Evolutionary conservation across 2,329 filamentous ascomycete species (phyloP).

Genomic region (Hortaea werneckii): DNA sequence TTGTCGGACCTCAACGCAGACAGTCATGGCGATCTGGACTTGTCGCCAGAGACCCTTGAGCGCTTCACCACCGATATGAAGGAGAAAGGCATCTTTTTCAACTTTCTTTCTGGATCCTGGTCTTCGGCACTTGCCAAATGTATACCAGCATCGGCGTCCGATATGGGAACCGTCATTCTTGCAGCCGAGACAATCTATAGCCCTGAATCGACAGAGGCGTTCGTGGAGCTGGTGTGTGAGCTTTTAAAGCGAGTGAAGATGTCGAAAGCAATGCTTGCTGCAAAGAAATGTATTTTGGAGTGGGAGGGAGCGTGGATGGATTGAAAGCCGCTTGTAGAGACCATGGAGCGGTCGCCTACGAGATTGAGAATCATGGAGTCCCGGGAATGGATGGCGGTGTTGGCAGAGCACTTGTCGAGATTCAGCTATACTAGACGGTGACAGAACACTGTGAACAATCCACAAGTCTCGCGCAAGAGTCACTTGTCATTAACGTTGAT

Average conservation of each 20-base stretch:
- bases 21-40: slow-evolving; percentile 50
- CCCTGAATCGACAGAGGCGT: slow-evolving; percentile 57
- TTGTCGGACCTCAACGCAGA: slow-evolving; percentile 5
- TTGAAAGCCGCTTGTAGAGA: slow-evolving; percentile 43
- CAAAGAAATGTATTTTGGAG: slow-evolving; percentile 77
- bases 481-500: too few species aligned
- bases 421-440: slow-evolving; percentile 27
- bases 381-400: slow-evolving; percentile 34
- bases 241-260: slow-evolving; percentile 44
- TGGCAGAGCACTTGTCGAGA: slow-evolving; percentile 37
- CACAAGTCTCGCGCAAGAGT: too few species aligned
- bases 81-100: slow-evolving; percentile 44
- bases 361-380: slow-evolving; percentile 38
- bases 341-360: slow-evolving; percentile 35
- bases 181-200: slow-evolving; percentile 80
- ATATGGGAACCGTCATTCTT: slow-evolving; percentile 46
- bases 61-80: slow-evolving; percentile 49
- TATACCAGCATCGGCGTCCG: slow-evolving; percentile 32
- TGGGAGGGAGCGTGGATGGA: slow-evolving; percentile 71
- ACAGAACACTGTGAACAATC: too few species aligned
- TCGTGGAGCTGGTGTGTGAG: slow-evolving; percentile 55
- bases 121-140: slow-evolving; percentile 50
- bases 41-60: slow-evolving; percentile 47
- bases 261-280: slow-evolving; percentile 57
- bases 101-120: slow-evolving; percentile 69